A percentile compares a stretch with the other conserved stretches of the same genome.
Evolutionary conservation across 1,139 yeast species (phyloP).

Genomic region (Saccharomyces hybrid): DNA sequence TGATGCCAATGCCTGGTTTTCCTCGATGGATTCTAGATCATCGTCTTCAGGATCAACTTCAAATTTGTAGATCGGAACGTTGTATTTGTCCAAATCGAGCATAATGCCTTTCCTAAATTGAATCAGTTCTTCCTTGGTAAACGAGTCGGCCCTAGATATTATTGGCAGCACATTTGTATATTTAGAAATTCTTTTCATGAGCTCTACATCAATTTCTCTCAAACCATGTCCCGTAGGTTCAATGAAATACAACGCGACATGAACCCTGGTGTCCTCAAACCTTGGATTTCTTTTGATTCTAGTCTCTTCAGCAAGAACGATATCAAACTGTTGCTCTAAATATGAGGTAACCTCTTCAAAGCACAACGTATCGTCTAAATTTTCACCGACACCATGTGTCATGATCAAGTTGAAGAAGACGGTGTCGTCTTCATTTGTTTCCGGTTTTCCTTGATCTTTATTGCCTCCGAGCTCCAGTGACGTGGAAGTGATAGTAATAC

Average conservation of each 20-base stretch:
- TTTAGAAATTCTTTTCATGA: conserved; percentile 60
- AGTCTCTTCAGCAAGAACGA: conserved; percentile 69
- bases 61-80: conserved; percentile 67
- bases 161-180: conserved; percentile 69
- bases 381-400: conserved; percentile 75
- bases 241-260: conserved; percentile 60
- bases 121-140: conserved; percentile 51
- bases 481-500: conserved; percentile 57
- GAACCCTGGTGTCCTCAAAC: conserved; percentile 70
- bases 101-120: conserved; percentile 45
- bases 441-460: conserved; percentile 33
- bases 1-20: conserved; percentile 51
- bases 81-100: conserved; percentile 54
- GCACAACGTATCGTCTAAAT: conserved; percentile 54
- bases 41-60: conserved; percentile 47
- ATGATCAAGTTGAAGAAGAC: conserved; percentile 57
- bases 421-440: conserved; percentile 45
- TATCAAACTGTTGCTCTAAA: conserved; percentile 78
- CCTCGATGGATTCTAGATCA: conserved; percentile 61
- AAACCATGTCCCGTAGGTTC: conserved; percentile 78
- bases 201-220: conserved; percentile 59
- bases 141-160: conserved; percentile 61
- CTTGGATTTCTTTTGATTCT: conserved; percentile 72
- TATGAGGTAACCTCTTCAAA: conserved; percentile 66
- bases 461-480: conserved; percentile 39